These are phyloP conservation scores for Cercis canadensis DNA, from an alignment of 306 rosid species.

Conservation along the genomic window DNA sequence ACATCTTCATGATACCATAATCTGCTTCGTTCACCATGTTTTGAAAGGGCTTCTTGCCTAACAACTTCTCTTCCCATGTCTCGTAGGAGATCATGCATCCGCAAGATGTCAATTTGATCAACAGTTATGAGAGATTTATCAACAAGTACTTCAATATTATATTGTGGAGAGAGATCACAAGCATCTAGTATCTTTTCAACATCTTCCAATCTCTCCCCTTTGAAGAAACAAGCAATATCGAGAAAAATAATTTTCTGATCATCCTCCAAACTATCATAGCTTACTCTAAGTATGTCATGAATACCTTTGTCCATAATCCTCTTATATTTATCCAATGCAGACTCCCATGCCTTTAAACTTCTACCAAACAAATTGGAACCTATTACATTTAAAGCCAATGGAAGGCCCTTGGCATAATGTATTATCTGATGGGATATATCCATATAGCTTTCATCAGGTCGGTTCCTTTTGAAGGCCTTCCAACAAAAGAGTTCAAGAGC, in stretches of 20 bases:
- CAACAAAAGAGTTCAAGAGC: conserved; percentile 11
- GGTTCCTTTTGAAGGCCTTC: not conserved
- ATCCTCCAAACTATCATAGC: conserved; percentile 13
- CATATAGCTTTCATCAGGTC: not conserved
- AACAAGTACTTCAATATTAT: not conserved
- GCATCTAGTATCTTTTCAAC: conserved; percentile 19
- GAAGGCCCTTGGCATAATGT: conserved; percentile 21
- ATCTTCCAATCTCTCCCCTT: conserved; percentile 3
- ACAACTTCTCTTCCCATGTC: conserved; percentile 18
- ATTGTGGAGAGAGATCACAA: not conserved
- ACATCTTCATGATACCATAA: conserved; percentile 2
- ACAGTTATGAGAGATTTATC: not conserved
- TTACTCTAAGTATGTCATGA: conserved; percentile 26
- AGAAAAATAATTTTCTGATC: too few relatives aligned
- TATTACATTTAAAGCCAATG: conserved; percentile 18
- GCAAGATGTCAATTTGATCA: not conserved
- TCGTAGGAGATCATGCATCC: conserved; percentile 9
- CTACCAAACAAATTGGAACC: conserved; percentile 23
- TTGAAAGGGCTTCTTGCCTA: not conserved
- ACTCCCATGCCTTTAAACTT: conserved; percentile 17
- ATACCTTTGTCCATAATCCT: not conserved
- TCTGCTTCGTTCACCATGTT: not conserved
- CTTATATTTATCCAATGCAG: not conserved
- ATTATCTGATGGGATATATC: not conserved
- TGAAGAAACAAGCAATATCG: conserved; percentile 40